phyloP scores from a whole-genome alignment of 768 basidiomycete species.

The Collybiopsis luxurians region DNA sequence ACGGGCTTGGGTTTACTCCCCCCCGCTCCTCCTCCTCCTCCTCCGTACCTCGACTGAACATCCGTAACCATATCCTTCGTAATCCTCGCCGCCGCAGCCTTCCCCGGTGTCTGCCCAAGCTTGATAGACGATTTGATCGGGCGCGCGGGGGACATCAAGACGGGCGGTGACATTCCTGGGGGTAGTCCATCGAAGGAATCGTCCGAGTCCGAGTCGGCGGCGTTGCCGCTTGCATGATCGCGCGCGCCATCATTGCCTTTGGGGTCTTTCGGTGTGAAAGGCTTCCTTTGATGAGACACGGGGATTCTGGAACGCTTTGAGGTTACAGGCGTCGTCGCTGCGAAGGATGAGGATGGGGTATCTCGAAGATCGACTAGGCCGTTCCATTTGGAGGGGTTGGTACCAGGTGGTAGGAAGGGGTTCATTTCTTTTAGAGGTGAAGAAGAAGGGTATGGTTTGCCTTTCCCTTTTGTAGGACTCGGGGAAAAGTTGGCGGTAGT shows the following conservation, averaged over 20 bases:
- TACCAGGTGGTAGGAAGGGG: slow-evolving; percentile 56
- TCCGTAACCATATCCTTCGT: slow-evolving; percentile 60
- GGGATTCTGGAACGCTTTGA: slow-evolving; percentile 32
- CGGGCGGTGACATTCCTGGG: slow-evolving; percentile 58
- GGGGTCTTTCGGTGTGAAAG: slow-evolving; percentile 13
- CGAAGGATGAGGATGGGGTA: slow-evolving; percentile 10
- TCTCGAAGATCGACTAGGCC: slow-evolving; percentile 73
- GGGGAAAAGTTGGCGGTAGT: neutral
- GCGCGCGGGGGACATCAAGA: slow-evolving; percentile 54
- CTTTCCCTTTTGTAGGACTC: slow-evolving; percentile 13
- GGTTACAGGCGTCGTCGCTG: slow-evolving; percentile 38
- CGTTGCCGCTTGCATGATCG: too few species aligned
- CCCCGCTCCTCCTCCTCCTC: too few species aligned
- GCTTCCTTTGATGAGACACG: slow-evolving; percentile 17
- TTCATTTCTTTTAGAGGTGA: slow-evolving; percentile 55
- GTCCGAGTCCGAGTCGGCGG: slow-evolving; percentile 31
- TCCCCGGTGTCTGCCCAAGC: slow-evolving; percentile 64
- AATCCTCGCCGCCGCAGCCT: slow-evolving; percentile 70
- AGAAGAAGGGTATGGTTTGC: slow-evolving; percentile 50
- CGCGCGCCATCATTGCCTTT: neutral
- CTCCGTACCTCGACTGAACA: slow-evolving; percentile 38
- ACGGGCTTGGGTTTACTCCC: neutral
- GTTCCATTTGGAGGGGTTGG: slow-evolving; percentile 57
- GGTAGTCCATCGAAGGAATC: slow-evolving; percentile 51
- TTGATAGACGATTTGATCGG: slow-evolving; percentile 46